These are phyloP conservation scores for Diaporthe sp. DNA, from an alignment of 2,329 filamentous ascomycete species.

Conservation along the genomic window DNA sequence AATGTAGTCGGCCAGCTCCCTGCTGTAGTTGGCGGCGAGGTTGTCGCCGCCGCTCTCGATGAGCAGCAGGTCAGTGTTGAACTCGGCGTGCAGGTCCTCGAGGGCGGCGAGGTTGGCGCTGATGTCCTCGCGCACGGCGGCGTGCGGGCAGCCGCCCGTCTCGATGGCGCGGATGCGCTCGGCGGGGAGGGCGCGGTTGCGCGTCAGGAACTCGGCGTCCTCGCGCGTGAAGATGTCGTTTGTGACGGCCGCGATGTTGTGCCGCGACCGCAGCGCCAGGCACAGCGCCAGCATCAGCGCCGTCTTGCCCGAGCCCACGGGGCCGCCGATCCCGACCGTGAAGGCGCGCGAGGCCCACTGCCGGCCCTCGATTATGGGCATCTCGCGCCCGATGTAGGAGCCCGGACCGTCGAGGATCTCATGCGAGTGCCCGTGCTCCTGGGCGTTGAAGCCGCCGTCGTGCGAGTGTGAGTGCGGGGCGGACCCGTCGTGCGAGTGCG, in stretches of 20 bases:
- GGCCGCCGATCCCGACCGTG: slow-evolving; percentile 98
- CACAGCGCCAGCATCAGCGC: slow-evolving; percentile 96
- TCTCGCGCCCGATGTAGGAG: slow-evolving; percentile 89
- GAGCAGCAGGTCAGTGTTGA: slow-evolving; percentile 85
- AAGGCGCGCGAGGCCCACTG: slow-evolving; percentile 92
- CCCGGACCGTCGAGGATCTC: slow-evolving; percentile 96
- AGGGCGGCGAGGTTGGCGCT: slow-evolving; percentile 92
- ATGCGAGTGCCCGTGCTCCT: slow-evolving; percentile 92
- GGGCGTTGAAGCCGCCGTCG: slow-evolving; percentile 61
- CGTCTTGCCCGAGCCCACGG: slow-evolving; percentile 97
- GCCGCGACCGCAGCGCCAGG: slow-evolving; percentile 81
- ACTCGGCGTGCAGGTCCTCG: slow-evolving; percentile 86
- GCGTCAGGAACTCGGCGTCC: slow-evolving; percentile 97
- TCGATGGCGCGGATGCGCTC: slow-evolving; percentile 94
- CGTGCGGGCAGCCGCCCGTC: slow-evolving; percentile 96
- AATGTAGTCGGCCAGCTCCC: slow-evolving; percentile 96
- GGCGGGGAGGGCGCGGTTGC: slow-evolving; percentile 85
- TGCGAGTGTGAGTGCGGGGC: slow-evolving; percentile 65
- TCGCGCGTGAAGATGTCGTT: slow-evolving; percentile 99
- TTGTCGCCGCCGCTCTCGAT: slow-evolving; percentile 98
- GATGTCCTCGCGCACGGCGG: slow-evolving; percentile 97
- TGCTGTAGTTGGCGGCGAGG: slow-evolving; percentile 94
- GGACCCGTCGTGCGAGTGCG: slow-evolving; percentile 70
- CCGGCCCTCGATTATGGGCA: slow-evolving; percentile 91
- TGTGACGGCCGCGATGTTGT: slow-evolving; percentile 94